Percentiles rank a stretch among this genome's conserved stretches.
These are phyloP conservation scores for Pseudopithomyces chartarum DNA, from an alignment of 2,329 filamentous ascomycete species.

Conservation along the genomic window DNA sequence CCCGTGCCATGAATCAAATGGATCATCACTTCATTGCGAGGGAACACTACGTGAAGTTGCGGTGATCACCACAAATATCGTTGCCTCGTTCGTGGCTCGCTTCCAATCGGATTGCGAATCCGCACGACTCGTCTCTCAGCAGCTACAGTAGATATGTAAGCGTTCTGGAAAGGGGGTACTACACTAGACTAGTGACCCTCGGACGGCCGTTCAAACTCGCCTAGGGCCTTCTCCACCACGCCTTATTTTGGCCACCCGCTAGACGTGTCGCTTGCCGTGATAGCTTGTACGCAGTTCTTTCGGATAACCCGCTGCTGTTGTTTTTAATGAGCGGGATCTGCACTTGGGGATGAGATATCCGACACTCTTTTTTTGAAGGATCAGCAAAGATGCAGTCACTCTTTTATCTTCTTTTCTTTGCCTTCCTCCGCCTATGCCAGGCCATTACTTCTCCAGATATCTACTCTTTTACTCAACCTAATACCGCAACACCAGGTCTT, in stretches of 20 bases:
- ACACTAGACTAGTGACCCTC: neutral
- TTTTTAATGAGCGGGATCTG: neutral
- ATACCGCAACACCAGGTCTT: neutral
- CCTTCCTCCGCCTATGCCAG: slow-evolving; percentile 1
- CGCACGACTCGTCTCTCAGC: too few species aligned
- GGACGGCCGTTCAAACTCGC: neutral
- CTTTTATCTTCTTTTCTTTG: slow-evolving; percentile 4
- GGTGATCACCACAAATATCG: too few species aligned
- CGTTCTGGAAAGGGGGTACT: neutral
- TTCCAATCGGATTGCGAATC: too few species aligned
- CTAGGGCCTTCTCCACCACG: neutral
- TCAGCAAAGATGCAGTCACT: slow-evolving; percentile 8
- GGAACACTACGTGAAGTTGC: too few species aligned
- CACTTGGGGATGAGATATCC: neutral
- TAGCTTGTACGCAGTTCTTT: neutral
- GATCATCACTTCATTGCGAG: too few species aligned
- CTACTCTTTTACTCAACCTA: slow-evolving; percentile 6
- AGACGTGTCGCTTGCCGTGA: neutral
- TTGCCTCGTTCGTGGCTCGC: too few species aligned
- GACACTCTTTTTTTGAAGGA: neutral
- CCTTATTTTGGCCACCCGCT: neutral
- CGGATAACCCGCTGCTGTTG: neutral
- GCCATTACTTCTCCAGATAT: slow-evolving; percentile 6
- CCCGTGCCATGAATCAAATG: too few species aligned
- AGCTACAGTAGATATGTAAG: neutral